These are phyloP conservation scores for Amphirosellinia nigrospora DNA, from an alignment of 495 filamentous ascomycete species.

Conservation along the genomic window DNA sequence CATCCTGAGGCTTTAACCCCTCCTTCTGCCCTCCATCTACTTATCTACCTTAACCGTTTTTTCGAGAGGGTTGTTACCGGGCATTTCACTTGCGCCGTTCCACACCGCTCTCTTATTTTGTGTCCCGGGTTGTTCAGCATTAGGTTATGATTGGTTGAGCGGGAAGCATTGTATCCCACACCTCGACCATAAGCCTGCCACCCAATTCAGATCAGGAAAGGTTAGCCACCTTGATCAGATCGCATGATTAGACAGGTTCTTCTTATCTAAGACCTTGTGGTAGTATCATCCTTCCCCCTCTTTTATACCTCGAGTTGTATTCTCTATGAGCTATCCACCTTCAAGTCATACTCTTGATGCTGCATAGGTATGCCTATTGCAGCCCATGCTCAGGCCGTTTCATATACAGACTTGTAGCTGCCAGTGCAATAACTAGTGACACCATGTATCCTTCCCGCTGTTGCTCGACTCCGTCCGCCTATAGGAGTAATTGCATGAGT, in stretches of 20 bases:
- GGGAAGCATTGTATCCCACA: slow-evolving; percentile 7
- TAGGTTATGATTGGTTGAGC: slow-evolving; percentile 14
- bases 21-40: not conserved
- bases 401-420: slow-evolving; percentile 13
- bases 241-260: slow-evolving; percentile 1
- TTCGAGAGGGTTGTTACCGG: not conserved
- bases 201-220: slow-evolving; percentile 18
- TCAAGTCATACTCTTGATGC: too few relatives aligned
- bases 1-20: not conserved
- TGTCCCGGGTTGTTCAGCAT: not conserved
- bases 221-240: not conserved
- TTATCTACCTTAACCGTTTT: not conserved
- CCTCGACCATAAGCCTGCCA: slow-evolving; percentile 2
- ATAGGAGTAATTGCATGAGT: not conserved
- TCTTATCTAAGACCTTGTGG: slow-evolving; percentile 9
- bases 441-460: not conserved
- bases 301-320: not conserved
- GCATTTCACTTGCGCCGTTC: not conserved
- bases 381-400: not conserved
- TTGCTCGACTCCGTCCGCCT: not conserved
- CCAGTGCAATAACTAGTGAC: not conserved
- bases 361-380: not conserved
- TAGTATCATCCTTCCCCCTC: not conserved
- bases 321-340: too few relatives aligned
- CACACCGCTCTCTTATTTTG: slow-evolving; percentile 9